These are phyloP conservation scores for Tricholoma flavovirens DNA, from an alignment of 768 basidiomycete species.

Conservation along the genomic window DNA sequence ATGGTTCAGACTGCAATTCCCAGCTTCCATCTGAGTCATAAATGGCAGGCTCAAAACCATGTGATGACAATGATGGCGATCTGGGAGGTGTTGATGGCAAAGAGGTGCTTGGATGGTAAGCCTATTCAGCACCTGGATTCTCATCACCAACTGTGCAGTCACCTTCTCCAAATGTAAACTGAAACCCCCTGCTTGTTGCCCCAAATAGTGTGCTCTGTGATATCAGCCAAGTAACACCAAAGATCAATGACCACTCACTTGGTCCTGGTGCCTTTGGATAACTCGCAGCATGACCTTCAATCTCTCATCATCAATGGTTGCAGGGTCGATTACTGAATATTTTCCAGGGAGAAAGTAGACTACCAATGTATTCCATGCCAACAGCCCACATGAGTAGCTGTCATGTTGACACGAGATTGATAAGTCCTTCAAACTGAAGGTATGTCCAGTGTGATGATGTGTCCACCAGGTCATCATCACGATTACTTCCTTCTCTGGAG, in stretches of 20 bases:
- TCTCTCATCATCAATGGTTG: constrained; percentile 6
- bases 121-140: no score
- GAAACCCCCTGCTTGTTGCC: not conserved
- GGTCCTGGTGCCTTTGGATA: constrained; percentile 2
- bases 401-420: constrained; percentile 14
- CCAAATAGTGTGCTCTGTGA: no score
- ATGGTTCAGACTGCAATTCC: no score
- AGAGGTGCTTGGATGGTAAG: no score
- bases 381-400: constrained; percentile 14
- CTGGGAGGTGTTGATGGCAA: no score
- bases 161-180: not conserved
- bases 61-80: no score
- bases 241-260: not conserved
- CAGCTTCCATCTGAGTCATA: no score
- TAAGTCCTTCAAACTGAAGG: constrained; percentile 6
- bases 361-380: constrained; percentile 15
- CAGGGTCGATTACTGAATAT: not conserved
- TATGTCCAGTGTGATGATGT: constrained; percentile 6
- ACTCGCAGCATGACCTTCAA: constrained; percentile 11
- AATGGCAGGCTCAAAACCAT: no score
- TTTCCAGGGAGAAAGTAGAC: constrained; percentile 2
- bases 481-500: not conserved
- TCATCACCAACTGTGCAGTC: no score
- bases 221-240: not conserved
- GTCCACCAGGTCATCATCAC: not conserved